Conservation (phyloP, 805 yeast genomes). For the Vanderwaltozyma verrucispora region DNA sequence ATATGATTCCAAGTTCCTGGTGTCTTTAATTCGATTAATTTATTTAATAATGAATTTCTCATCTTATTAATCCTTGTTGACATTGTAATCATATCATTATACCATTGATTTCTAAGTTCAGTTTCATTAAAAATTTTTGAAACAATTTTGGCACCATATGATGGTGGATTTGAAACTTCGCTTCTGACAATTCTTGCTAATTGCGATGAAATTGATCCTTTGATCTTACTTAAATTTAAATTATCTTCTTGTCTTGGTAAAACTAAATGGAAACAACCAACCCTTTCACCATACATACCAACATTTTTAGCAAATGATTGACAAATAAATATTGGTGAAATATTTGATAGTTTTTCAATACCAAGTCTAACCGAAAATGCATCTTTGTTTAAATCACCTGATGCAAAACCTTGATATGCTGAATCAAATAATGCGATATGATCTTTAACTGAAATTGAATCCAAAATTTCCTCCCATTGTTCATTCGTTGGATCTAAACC, state of each 20-base stretch:
- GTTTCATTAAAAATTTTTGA: slow-evolving; percentile 59
- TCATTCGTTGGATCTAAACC: slow-evolving; percentile 84
- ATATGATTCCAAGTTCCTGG: slow-evolving; percentile 94
- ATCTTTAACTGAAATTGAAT: slow-evolving; percentile 44
- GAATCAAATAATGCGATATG: slow-evolving; percentile 85
- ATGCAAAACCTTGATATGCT: slow-evolving; percentile 96
- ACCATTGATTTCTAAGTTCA: slow-evolving; percentile 71
- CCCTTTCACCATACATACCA: slow-evolving; percentile 97
- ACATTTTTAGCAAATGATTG: slow-evolving; percentile 96
- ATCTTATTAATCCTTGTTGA: slow-evolving; percentile 69
- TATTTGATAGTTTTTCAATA: slow-evolving; percentile 34
- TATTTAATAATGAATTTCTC: slow-evolving; percentile 59
- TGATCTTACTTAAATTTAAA: slow-evolving; percentile 31
- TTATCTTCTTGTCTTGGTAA: slow-evolving; percentile 31
- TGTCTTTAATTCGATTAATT: slow-evolving; percentile 52
- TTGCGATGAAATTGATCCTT: slow-evolving; percentile 60
- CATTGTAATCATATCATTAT: slow-evolving; percentile 75
- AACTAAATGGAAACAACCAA: slow-evolving; percentile 81
- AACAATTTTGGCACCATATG: slow-evolving; percentile 90
- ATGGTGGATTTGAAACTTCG: slow-evolving; percentile 89
- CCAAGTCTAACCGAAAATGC: slow-evolving; percentile 68
- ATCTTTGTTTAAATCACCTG: slow-evolving; percentile 75
- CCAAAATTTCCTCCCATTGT: slow-evolving; percentile 68
- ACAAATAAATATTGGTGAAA: slow-evolving; percentile 61
- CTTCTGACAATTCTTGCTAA: slow-evolving; percentile 66